Conservation (phyloP, 768 basidiomycete species). For the Cubamyces lactineus region DNA sequence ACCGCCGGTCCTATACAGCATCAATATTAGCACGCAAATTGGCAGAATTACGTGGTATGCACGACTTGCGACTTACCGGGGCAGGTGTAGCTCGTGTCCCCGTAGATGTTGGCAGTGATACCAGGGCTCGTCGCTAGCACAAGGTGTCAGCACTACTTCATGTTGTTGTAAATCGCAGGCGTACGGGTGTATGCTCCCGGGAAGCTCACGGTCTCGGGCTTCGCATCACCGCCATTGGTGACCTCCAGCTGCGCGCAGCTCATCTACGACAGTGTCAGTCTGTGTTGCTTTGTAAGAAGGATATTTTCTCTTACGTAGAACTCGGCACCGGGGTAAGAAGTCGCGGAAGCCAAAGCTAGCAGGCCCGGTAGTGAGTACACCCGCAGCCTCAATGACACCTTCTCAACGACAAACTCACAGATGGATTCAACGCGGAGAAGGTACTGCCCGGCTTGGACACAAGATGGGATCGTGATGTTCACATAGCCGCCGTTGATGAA, state of each 20-base stretch:
- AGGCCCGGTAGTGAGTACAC: too few species aligned
- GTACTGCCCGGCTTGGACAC: slow-evolving; percentile 51
- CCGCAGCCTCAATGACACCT: not conserved
- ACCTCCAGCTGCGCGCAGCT: slow-evolving; percentile 43
- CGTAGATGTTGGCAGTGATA: slow-evolving; percentile 38
- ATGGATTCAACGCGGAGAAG: slow-evolving; percentile 54
- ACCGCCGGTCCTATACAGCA: slow-evolving; percentile 13
- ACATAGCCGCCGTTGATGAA: slow-evolving; percentile 52
- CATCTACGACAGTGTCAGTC: slow-evolving; percentile 27
- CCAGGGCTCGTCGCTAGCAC: slow-evolving; percentile 36
- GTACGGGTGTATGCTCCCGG: slow-evolving; percentile 41
- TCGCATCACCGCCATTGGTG: slow-evolving; percentile 36
- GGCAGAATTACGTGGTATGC: too few species aligned
- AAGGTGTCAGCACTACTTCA: slow-evolving; percentile 1
- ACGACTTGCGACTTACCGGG: slow-evolving; percentile 26
- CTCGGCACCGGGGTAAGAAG: slow-evolving; percentile 55
- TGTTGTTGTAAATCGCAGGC: not conserved
- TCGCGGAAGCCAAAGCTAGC: slow-evolving; percentile 47
- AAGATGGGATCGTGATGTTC: slow-evolving; percentile 49
- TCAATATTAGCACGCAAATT: not conserved
- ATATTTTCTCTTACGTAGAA: slow-evolving; percentile 46
- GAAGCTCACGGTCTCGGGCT: slow-evolving; percentile 38
- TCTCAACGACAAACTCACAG: slow-evolving; percentile 35
- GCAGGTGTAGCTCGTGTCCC: slow-evolving; percentile 31
- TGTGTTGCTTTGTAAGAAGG: not conserved